Base-by-base conservation (phyloP, 306 rosid genomes). In the Acacia crassicarpa region DNA sequence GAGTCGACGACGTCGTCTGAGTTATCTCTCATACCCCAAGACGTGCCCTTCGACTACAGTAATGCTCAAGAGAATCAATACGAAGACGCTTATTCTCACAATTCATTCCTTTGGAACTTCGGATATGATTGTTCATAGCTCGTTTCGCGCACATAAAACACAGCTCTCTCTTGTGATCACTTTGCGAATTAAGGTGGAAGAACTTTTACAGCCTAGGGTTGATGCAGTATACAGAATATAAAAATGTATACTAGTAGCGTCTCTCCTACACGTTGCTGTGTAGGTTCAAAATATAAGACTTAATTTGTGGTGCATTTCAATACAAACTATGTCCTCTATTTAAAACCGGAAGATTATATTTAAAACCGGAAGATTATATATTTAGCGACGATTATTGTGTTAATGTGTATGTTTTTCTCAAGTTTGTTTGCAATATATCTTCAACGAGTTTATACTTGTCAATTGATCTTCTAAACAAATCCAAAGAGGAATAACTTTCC, bases 61-160 rank as follows among this genome's bases (percentile, higher is more conserved):
- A 70, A 48, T 75, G 70, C 40, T 2, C 73, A 70, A 13, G 83
- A 75, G 11, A 27, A 76, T 77, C 76, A 82, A 59, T 67, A 48
- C 58, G 76, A 41, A 10, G 86, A 83, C 32, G 62, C 84, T 62
- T 84, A 71, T 67, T 85, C 83, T 71, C 83, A 86, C 44, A 89
- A 84, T 70, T 77, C 92, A 27, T 87, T 88, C 87, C 82, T 83
- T 81, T 92, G 97, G 97, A 90, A 88, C 86, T 92, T 92, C 76
- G 83, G 85, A 80, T 44, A 70, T 2, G 53, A 69, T 8, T 9
- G 8, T 35, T n/a, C 23, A 3, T 38, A 67, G 48, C n/a, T 35
- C 14, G 41, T 30, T 63, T 14, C 4, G n/a, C 10, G 1, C 1
- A 14, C n/a, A 27, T 2, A 23, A 59, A 59, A 10, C 66, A 10